Evolutionary conservation across 371 early-diverging fungal species (phyloP), one percentile per base, ranked within the genome.

Genomic region (Conidiobolus coronatus): DNA sequence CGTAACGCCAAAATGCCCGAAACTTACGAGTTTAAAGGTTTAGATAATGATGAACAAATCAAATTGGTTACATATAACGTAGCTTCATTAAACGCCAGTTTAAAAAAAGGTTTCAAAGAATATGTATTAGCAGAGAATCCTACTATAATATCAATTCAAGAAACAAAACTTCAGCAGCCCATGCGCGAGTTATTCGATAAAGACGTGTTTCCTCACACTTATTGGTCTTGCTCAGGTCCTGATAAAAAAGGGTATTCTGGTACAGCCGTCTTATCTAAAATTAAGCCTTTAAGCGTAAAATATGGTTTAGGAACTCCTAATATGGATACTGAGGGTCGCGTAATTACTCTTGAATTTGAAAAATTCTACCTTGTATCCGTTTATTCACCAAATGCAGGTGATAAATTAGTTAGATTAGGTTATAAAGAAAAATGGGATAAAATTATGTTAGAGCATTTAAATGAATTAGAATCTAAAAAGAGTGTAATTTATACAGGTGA

Each of bases 221-320:
- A 74, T 49, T 77, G 77, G 79, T 61, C 59, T 1, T 60, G 67
- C 22, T 64, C 64, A 48, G 59, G 60, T 52, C 64, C 67, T 41
- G 68, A 70, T 22, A 85, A 82, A 48, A 88, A 88, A 60, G 88
- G 86, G 8, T 86, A 87, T 55, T 67, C 68, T 22, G 91, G 91
- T 4, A 69, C 71, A 2, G 84, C 78, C 2, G 55, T 87, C 20
- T 75, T 86, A 48, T 77, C 82, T 18, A 87, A 85, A 59, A 56
- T 67, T 42, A 71, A 77, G 54, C 91, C 91, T 7, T 33, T 69
- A n/a, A 41, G 51, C 9, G 71, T 77, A 23, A 58, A 52, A 4
- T 77, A 71, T 50, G 83, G 81, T 2, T 59, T 77, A 42, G 71
- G 69, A 11, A 63, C 63, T 41, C 67, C 66, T 15, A 42, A 55